Conservation (phyloP, 371 early-diverging fungal genomes). For the Amoeboaphelidium protococcarum region DNA sequence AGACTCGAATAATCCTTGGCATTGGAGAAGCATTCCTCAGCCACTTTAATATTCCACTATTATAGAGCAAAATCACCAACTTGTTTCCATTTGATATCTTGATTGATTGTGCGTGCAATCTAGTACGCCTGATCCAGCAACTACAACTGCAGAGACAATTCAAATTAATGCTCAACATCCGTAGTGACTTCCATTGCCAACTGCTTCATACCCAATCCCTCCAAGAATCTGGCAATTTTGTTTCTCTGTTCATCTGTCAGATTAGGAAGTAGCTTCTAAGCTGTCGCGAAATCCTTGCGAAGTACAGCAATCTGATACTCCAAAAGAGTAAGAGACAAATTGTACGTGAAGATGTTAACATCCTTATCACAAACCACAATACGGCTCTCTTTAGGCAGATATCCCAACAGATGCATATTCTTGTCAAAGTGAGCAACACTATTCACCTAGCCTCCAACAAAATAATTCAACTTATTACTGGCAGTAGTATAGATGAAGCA, state of each 20-base stretch:
- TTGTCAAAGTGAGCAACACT: constrained; percentile 81
- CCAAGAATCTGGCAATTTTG: constrained; percentile 77
- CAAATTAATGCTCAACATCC: constrained; percentile 81
- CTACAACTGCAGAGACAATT: constrained; percentile 61
- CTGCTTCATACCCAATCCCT: constrained; percentile 49
- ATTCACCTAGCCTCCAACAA: constrained; percentile 71
- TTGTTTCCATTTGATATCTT: constrained; percentile 65
- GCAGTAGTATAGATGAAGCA: constrained; percentile 85
- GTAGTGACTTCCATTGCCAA: constrained; percentile 71
- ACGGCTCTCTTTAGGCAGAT: constrained; percentile 72
- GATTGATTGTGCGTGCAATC: constrained; percentile 52
- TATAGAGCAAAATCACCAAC: constrained; percentile 70
- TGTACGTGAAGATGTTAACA: constrained; percentile 56
- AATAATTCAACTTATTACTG: constrained; percentile 68
- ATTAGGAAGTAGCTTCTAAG: constrained; percentile 41
- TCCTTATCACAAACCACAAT: constrained; percentile 82
- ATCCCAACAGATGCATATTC: constrained; percentile 70
- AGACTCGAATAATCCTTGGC: constrained; percentile 70
- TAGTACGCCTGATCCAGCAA: constrained; percentile 51
- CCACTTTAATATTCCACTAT: constrained; percentile 57
- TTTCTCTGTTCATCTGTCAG: constrained; percentile 65
- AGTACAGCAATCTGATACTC: constrained; percentile 88
- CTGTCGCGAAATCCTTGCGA: constrained; percentile 61
- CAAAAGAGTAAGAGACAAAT: constrained; percentile 67
- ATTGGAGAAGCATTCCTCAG: constrained; percentile 59